Conservation (phyloP, 169 alveolate species). For the Eimeria sp. region DNA sequence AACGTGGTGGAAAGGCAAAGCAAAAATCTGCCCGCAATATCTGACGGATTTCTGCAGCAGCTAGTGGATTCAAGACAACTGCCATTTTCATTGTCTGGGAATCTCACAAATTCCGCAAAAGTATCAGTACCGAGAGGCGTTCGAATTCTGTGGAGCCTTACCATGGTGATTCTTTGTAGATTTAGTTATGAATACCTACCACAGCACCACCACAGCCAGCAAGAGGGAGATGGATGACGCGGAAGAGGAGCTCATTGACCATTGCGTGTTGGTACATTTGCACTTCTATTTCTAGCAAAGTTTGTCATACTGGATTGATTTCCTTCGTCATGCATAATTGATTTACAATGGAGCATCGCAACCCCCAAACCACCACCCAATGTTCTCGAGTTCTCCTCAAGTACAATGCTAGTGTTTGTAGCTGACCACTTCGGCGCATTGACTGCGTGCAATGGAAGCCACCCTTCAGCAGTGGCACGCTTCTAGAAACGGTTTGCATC, state of each 20-base stretch:
- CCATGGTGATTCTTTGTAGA: background rate
- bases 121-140: background rate
- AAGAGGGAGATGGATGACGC: background rate
- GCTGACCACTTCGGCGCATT: background rate
- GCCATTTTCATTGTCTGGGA: background rate
- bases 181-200: background rate
- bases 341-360: background rate
- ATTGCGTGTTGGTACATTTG: background rate
- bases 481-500: background rate
- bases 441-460: background rate
- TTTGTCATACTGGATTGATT: background rate
- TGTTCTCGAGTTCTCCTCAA: background rate
- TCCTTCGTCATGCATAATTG: background rate
- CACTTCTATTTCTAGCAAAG: background rate
- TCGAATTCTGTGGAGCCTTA: no score
- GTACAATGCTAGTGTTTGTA: background rate
- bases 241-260: background rate
- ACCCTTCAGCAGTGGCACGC: background rate
- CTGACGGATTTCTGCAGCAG: no score
- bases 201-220: background rate
- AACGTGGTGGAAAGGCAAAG: no score
- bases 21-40: no score
- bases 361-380: background rate
- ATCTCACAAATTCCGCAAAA: background rate
- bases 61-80: no score